These are phyloP conservation scores for Bolboschoenoplectus hybrid DNA, from an alignment of 202 grass and related monocot species.

Conservation along the genomic window DNA sequence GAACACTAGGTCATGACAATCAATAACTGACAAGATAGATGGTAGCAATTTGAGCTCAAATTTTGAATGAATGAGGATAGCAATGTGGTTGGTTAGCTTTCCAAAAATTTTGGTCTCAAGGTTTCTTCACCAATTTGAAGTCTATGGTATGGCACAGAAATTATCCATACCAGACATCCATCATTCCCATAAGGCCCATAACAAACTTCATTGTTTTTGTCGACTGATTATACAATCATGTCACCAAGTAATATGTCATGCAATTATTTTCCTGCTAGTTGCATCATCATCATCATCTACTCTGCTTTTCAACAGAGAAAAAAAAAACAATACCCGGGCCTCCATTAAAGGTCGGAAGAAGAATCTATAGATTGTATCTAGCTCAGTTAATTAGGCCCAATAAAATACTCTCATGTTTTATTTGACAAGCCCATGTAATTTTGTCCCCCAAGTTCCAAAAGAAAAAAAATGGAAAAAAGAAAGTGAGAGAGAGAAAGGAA, in stretches of 20 bases:
- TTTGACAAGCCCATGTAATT: neutral
- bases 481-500: neutral
- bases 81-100: slow-evolving; percentile 29
- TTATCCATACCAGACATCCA: neutral
- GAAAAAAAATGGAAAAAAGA: neutral
- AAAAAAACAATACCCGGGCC: neutral
- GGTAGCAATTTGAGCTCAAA: neutral
- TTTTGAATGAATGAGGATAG: neutral
- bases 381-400: neutral
- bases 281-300: neutral
- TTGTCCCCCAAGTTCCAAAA: neutral
- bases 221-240: slow-evolving; percentile 7
- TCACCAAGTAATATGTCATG: neutral
- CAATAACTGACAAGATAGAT: neutral
- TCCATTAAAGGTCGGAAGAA: neutral
- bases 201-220: slow-evolving; percentile 24
- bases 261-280: slow-evolving; percentile 13
- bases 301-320: neutral
- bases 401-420: neutral
- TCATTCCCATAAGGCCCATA: slow-evolving; percentile 29
- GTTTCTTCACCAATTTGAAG: slow-evolving; percentile 21
- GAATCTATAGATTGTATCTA: neutral
- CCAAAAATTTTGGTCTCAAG: neutral
- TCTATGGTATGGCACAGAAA: slow-evolving; percentile 18
- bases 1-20: neutral